Conservation (phyloP, 768 basidiomycete species). For the Russula sp. region DNA sequence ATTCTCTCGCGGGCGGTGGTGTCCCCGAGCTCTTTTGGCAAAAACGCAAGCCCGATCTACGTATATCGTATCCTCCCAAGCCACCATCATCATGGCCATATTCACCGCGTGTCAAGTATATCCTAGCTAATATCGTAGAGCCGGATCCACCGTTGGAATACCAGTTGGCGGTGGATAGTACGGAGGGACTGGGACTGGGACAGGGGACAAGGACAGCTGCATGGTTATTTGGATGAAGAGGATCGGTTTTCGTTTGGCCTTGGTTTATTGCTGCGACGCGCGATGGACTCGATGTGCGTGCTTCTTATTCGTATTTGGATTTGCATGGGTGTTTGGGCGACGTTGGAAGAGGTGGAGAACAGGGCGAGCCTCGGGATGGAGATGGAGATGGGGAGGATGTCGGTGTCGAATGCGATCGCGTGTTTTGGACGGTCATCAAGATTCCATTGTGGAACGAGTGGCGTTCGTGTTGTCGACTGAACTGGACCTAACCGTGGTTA, state of each 20-base stretch:
- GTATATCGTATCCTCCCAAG: neutral
- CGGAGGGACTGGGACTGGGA: neutral
- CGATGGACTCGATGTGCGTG: neutral
- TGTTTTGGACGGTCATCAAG: neutral
- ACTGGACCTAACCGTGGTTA: conserved; percentile 8
- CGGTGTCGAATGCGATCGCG: neutral
- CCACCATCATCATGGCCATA: neutral
- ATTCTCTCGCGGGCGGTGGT: neutral
- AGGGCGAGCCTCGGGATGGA: too few relatives aligned
- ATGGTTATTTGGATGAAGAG: neutral
- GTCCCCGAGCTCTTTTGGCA: neutral
- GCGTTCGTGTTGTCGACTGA: conserved; percentile 1
- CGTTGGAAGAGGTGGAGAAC: too few relatives aligned
- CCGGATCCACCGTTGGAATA: neutral
- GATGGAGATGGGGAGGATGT: neutral
- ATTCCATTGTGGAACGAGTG: neutral
- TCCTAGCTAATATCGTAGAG: neutral
- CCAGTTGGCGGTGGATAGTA: too few relatives aligned
- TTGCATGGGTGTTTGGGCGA: neutral
- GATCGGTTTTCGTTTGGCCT: neutral
- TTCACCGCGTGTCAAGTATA: too few relatives aligned
- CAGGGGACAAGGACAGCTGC: too few relatives aligned
- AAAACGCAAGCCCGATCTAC: neutral
- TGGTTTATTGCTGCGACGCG: neutral
- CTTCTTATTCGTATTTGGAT: conserved; percentile 4